Evolutionary conservation across 805 yeast genomes (phyloP).

Genomic region (Myxozyma geophila): DNA sequence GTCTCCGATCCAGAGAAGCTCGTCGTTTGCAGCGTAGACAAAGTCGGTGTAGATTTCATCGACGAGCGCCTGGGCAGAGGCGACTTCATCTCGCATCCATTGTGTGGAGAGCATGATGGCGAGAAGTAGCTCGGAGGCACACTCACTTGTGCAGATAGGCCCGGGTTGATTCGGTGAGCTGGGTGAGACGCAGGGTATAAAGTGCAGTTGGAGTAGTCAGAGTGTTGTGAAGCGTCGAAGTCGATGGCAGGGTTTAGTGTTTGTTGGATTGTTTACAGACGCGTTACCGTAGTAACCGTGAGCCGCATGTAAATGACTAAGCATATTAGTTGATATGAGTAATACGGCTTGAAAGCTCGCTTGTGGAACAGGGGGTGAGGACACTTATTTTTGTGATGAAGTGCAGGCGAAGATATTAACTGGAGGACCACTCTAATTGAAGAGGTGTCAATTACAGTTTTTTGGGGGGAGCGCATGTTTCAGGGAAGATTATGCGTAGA

Average conservation of each 20-base stretch:
- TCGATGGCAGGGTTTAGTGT: neutral
- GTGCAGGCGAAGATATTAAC: no score
- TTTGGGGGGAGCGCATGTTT: no score
- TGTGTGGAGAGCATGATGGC: slow-evolving; percentile 8
- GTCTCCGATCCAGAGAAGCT: slow-evolving; percentile 34
- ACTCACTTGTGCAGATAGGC: neutral
- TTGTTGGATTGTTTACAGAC: neutral
- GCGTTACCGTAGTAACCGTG: slow-evolving; percentile 7
- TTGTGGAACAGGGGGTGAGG: no score
- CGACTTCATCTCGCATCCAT: slow-evolving; percentile 31
- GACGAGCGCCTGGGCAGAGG: slow-evolving; percentile 16
- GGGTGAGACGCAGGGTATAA: neutral
- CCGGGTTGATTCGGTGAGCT: neutral
- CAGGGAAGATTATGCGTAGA: no score
- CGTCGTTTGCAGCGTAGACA: slow-evolving; percentile 34
- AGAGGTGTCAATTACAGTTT: no score
- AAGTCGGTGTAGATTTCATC: slow-evolving; percentile 24
- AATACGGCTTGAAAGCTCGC: no score
- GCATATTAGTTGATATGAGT: no score
- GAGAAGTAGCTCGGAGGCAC: neutral
- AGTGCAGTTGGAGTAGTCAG: neutral
- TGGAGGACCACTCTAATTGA: no score
- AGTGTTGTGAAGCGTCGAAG: neutral
- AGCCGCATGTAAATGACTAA: neutral
- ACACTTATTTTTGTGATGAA: no score